Evolutionary conservation across 1,284 basidiomycete species (phyloP).

Genomic region (Heterobasidion parviporum): DNA sequence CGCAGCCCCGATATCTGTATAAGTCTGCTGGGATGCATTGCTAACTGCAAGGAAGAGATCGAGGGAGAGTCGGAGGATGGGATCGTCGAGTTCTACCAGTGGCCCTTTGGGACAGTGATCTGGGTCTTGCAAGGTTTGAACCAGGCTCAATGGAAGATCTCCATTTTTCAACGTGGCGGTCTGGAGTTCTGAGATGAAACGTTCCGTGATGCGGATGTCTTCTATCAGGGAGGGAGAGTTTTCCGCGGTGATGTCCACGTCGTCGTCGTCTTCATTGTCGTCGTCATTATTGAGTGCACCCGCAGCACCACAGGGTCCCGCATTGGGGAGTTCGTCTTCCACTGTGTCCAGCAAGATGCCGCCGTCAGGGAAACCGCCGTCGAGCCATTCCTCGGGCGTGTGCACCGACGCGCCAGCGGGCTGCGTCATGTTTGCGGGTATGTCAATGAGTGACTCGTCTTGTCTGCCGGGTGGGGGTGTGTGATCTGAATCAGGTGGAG

Average conservation of each 20-base stretch:
- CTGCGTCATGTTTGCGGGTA: too few relatives aligned
- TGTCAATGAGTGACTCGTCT: not conserved
- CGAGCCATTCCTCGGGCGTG: too few relatives aligned
- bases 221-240: not conserved
- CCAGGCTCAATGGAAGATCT: not conserved
- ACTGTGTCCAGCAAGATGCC: too few relatives aligned
- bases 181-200: not conserved
- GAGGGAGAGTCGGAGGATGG: constrained; percentile 6
- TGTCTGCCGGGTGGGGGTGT: not conserved
- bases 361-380: too few relatives aligned
- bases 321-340: too few relatives aligned
- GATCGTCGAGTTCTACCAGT: not conserved
- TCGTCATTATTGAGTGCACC: too few relatives aligned
- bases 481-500: not conserved
- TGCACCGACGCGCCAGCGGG: too few relatives aligned
- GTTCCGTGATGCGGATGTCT: not conserved
- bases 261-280: too few relatives aligned
- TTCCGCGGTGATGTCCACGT: not conserved
- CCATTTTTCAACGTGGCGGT: not conserved
- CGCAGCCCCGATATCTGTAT: constrained; percentile 12
- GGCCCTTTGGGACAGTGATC: not conserved
- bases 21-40: constrained; percentile 19
- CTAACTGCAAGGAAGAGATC: constrained; percentile 10
- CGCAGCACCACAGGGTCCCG: too few relatives aligned
- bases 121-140: too few relatives aligned